phyloP scores from a whole-genome alignment of 495 filamentous ascomycete species.

The Xylaria castorea region DNA sequence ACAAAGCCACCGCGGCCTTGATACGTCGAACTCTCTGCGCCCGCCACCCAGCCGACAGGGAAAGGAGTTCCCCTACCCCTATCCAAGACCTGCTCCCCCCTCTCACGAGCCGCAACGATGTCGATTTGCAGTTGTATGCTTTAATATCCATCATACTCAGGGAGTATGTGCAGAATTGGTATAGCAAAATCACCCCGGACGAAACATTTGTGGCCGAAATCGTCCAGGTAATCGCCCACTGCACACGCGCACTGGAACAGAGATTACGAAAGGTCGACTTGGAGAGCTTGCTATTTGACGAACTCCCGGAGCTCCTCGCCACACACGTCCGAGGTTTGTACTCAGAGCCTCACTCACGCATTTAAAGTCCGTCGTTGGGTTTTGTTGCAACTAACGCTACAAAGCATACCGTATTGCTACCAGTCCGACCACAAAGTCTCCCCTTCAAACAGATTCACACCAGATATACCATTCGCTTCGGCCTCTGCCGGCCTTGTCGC shows the following conservation, averaged over 20 bases:
- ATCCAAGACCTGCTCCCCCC: constrained; percentile 86
- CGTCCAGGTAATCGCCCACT: constrained; percentile 86
- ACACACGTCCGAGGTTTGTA: constrained; percentile 78
- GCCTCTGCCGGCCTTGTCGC: constrained; percentile 79
- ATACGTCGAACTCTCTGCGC: constrained; percentile 60
- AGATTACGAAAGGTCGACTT: constrained; percentile 82
- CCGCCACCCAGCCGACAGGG: constrained; percentile 55
- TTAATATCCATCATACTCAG: constrained; percentile 85
- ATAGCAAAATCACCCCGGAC: constrained; percentile 88
- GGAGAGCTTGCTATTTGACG: constrained; percentile 83
- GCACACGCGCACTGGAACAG: constrained; percentile 84
- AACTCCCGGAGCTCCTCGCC: constrained; percentile 82
- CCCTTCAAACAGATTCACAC: constrained; percentile 63
- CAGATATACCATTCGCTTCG: constrained; percentile 83
- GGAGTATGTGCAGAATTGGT: constrained; percentile 92
- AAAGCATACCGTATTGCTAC: constrained; percentile 64
- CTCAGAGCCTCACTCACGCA: constrained; percentile 1
- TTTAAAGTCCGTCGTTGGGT: background rate
- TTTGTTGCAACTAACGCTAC: constrained; percentile 25
- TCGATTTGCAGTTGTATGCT: constrained; percentile 91
- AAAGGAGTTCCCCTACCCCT: constrained; percentile 45
- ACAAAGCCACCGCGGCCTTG: constrained; percentile 57
- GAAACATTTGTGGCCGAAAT: constrained; percentile 85
- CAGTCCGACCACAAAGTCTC: constrained; percentile 59
- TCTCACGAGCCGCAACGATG: constrained; percentile 88